Evolutionary conservation across 2,329 filamentous ascomycete species (phyloP).

Genomic region (Trichoderma aggressivum): DNA sequence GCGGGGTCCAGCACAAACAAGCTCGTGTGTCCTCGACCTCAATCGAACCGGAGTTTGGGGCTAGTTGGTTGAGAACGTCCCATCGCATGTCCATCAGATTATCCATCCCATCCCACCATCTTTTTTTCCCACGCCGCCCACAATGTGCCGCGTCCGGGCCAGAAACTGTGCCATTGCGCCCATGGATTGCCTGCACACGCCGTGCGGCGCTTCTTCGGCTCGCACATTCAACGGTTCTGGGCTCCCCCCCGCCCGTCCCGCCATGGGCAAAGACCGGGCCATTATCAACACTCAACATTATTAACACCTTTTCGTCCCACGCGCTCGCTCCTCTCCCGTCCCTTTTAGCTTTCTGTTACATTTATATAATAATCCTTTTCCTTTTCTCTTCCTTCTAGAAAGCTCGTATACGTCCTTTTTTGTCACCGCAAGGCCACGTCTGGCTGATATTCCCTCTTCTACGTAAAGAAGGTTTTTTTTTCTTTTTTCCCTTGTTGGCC

Average conservation of each 20-base stretch:
- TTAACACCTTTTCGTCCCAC: conserved; percentile 11
- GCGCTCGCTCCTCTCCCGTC: neutral
- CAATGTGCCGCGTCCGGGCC: neutral
- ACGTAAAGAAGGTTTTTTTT: neutral
- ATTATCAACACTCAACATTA: conserved; percentile 20
- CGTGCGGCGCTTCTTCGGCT: conserved; percentile 13
- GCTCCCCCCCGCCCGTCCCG: conserved; percentile 14
- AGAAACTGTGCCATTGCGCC: neutral
- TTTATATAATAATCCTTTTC: conserved; percentile 8
- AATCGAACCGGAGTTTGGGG: conserved; percentile 2
- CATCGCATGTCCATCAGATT: neutral
- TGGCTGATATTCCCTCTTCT: neutral
- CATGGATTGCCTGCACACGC: neutral
- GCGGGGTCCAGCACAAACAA: neutral
- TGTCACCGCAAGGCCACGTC: neutral
- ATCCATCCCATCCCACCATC: conserved; percentile 14
- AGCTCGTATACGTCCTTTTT: neutral
- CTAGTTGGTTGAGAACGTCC: neutral
- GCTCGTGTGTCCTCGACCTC: neutral
- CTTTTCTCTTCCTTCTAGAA: neutral
- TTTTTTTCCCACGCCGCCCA: neutral
- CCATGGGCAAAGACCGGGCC: conserved; percentile 8
- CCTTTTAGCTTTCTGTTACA: neutral
- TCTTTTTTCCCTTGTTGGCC: neutral
- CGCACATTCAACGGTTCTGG: conserved; percentile 9